Evolutionary conservation across 192 early-diverging fungal genomes (phyloP).

Genomic region (Cetraspora pellucida): DNA sequence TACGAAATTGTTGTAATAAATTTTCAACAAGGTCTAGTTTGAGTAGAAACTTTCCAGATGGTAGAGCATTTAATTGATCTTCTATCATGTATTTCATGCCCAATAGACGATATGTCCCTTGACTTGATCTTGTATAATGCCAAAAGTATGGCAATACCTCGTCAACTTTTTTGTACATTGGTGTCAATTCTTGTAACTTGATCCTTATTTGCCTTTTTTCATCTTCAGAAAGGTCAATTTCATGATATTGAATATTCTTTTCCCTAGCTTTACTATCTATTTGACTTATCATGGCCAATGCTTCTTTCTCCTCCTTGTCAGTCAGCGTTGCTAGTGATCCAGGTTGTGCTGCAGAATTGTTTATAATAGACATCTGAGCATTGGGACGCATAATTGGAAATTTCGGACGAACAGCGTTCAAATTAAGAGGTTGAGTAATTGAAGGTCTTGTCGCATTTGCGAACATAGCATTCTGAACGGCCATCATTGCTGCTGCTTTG

Average conservation of each 20-base stretch:
- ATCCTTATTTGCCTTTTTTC: background rate
- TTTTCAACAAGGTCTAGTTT: background rate
- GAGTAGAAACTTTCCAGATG: background rate
- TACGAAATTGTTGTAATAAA: constrained; percentile 7
- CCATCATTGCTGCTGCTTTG: too few relatives aligned
- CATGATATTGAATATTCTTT: constrained; percentile 13
- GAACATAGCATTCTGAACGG: too few relatives aligned
- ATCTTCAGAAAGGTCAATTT: constrained; percentile 14
- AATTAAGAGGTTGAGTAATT: too few relatives aligned
- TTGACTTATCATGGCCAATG: background rate
- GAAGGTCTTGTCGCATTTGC: too few relatives aligned
- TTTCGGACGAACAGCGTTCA: background rate
- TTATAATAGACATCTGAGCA: background rate
- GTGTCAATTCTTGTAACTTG: background rate
- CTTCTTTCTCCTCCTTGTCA: background rate
- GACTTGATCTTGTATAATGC: constrained; percentile 15
- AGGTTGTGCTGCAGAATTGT: background rate
- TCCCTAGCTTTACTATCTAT: background rate
- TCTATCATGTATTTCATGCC: constrained; percentile 26
- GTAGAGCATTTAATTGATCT: constrained; percentile 18
- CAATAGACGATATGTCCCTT: background rate
- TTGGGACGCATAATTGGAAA: background rate
- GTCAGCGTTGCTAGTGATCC: background rate
- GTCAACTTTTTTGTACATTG: constrained; percentile 14
- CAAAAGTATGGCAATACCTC: constrained; percentile 15